phyloP scores from a whole-genome alignment of 768 basidiomycete genomes.

The Strobilomyces echinocephalus region DNA sequence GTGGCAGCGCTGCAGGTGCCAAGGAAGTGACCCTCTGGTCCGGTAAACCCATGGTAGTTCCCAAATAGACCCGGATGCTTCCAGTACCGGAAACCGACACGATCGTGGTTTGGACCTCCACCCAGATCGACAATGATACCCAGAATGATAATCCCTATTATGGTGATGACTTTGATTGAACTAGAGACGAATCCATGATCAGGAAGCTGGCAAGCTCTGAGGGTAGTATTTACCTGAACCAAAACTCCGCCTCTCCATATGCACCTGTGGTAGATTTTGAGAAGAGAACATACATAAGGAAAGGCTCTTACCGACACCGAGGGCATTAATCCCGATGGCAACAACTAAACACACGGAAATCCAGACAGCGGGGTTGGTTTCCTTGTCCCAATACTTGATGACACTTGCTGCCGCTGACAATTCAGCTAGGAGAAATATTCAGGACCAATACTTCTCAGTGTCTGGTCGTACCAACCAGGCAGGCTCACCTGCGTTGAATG shows the following conservation, averaged over 20 bases:
- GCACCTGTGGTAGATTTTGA: neutral
- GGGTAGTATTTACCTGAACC: neutral
- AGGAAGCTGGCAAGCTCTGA: neutral
- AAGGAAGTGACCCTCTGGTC: neutral
- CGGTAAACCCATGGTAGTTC: constrained; percentile 12
- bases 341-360: neutral
- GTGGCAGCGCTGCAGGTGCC: neutral
- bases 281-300: neutral
- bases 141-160: no score
- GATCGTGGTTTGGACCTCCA: no score
- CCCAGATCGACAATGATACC: no score
- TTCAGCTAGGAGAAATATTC: neutral
- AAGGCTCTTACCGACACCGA: neutral
- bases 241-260: neutral
- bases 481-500: neutral
- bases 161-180: neutral
- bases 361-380: neutral
- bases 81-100: no score
- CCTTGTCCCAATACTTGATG: neutral
- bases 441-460: neutral
- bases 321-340: neutral
- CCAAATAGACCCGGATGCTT: constrained; percentile 37
- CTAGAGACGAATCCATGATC: neutral
- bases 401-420: neutral
- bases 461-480: neutral